Evolutionary conservation across 805 yeast genomes (phyloP), one percentile per base, ranked within the genome.

Genomic region (Isabelozyma gotoi): DNA sequence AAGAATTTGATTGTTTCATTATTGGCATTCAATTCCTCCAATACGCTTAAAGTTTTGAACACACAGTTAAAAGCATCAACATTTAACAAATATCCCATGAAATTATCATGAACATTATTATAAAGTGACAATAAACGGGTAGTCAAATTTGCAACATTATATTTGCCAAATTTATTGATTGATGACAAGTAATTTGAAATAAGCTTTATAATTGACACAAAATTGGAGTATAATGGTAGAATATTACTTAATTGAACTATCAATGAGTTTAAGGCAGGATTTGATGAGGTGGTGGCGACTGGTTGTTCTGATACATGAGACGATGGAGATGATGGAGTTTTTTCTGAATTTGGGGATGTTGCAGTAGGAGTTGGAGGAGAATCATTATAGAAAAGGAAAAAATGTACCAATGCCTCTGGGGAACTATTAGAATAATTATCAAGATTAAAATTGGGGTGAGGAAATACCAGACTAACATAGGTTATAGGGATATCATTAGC

Each of bases 381-480:
- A 17, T 45, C 46, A 47, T 49, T 47, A 21, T 54, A 52, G 42
- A 68, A 70, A 12, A 89, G 59, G 19, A 88, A 68, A 3, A 86
- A 77, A 63, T 91, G 97, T 43, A 91, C 80, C 31, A 90, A 71
- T 37, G 90, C 78, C 60, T 90, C 97, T 8, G 79, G 56, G 8
- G 34, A 32, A 4, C 17, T 32, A n/a, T 32, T 32, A 7, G 17
- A 15, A n/a, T 32, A 15, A 16, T 14, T 58, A 54, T 84, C 88
- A 44, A 79, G 59, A 18, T 50, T 45, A 24, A 71, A 58, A 15
- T 59, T 62, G 1, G 77, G 77, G 46, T 71, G 75, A 2, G 73
- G 69, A 5, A 57, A 36, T 3, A 40, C 36, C 4, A 65, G 52
- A 37, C 52, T 53, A 38, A 47, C 56, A 49, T 59, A 62, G 3